phyloP scores from a whole-genome alignment of 1,284 basidiomycete genomes.

The Naganishia liquefaciens region DNA sequence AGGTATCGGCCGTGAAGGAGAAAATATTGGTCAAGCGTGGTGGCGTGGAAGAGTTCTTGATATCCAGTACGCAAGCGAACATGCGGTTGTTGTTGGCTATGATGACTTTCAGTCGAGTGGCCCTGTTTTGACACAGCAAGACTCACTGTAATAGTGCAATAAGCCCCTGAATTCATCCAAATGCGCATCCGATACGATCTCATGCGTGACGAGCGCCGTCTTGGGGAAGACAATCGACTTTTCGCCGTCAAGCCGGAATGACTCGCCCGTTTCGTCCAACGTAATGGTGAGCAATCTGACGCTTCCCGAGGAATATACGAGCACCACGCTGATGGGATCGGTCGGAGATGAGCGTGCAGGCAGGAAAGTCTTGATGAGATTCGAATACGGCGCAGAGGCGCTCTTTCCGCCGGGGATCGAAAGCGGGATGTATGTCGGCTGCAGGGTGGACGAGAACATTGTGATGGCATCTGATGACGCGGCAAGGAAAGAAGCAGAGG shows the following conservation, averaged over 20 bases:
- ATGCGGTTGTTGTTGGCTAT: conserved; percentile 23
- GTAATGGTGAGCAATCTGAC: conserved; percentile 19
- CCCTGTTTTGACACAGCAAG: too few species aligned
- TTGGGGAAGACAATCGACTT: conserved; percentile 14
- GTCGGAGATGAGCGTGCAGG: conserved; percentile 4
- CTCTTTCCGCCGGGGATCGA: conserved; percentile 14
- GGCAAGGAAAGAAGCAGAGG: conserved; percentile 27
- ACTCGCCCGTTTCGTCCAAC: background rate
- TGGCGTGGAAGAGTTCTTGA: conserved; percentile 5
- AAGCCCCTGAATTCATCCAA: conserved; percentile 18
- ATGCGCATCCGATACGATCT: conserved; percentile 24
- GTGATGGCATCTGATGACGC: conserved; percentile 23
- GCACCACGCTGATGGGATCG: conserved; percentile 16
- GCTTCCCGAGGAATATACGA: conserved; percentile 19
- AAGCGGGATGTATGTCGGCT: conserved; percentile 25
- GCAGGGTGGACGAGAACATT: conserved; percentile 23
- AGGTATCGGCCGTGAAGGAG: conserved; percentile 12
- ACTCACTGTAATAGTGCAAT: conserved; percentile 26
- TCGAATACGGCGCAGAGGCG: conserved; percentile 8
- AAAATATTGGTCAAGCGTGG: conserved; percentile 14
- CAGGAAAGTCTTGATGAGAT: conserved; percentile 26
- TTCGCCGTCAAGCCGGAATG: conserved; percentile 13
- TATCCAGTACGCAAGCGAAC: conserved; percentile 23
- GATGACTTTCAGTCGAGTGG: background rate
- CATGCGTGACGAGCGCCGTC: conserved; percentile 17